A percentile compares a stretch with the other conserved stretches of the same genome.
Evolutionary conservation across 495 filamentous ascomycete species (phyloP).

Genomic region (Immersiella caudata): DNA sequence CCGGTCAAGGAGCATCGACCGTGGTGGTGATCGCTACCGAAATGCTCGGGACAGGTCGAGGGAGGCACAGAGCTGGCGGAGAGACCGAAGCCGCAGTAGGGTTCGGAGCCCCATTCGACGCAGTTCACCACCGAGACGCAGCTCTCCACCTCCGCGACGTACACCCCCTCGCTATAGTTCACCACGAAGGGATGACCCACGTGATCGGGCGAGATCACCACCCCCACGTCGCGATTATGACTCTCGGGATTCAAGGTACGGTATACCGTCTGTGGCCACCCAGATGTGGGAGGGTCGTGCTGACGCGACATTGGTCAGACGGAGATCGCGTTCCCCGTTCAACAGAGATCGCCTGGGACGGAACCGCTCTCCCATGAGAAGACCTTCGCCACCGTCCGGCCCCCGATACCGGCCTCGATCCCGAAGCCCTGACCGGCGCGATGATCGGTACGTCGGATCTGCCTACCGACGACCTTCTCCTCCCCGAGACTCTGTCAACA

Average conservation of each 20-base stretch:
- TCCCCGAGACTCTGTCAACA: constrained; percentile 47
- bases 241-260: constrained; percentile 31
- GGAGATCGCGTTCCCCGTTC: constrained; percentile 52
- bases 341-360: constrained; percentile 45
- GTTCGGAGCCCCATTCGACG: constrained; percentile 44
- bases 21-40: constrained; percentile 35
- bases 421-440: constrained; percentile 48
- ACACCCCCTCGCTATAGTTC: constrained; percentile 40
- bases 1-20: constrained; percentile 38
- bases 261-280: not conserved
- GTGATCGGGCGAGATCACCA: constrained; percentile 32
- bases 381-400: constrained; percentile 41
- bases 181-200: constrained; percentile 45
- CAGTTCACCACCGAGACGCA: constrained; percentile 43
- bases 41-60: constrained; percentile 41
- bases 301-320: constrained; percentile 32
- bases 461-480: constrained; percentile 45
- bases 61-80: constrained; percentile 39
- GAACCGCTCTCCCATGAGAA: constrained; percentile 43
- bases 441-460: constrained; percentile 44
- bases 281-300: not conserved
- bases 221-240: constrained; percentile 37
- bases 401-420: constrained; percentile 48
- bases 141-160: constrained; percentile 37
- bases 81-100: constrained; percentile 47